Evolutionary conservation across 495 filamentous ascomycete species (phyloP), one percentile per base, ranked within the genome.

Genomic region (Amorphotheca resinae): DNA sequence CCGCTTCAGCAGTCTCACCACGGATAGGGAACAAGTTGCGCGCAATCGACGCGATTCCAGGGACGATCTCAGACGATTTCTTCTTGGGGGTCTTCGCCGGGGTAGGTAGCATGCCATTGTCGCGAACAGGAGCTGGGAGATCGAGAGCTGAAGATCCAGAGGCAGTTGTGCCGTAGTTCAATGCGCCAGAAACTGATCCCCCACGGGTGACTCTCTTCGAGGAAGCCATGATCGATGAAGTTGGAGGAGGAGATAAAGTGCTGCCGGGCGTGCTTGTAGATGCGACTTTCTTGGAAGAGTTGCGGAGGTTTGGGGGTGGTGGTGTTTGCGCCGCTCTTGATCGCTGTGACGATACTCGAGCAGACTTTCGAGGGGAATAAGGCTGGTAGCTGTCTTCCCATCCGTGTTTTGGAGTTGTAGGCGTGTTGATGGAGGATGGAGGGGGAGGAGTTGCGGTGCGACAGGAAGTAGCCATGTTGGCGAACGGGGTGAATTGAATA

Each of bases 41-140:
- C 15, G 86, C 77, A 23, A 87, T 73, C 9, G 73, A 61, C 34
- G 69, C 68, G 37, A 85, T 64, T 20, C 78, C 71, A 25, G 65
- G 64, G 42, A 71, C 64, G 18, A 57, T 50, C 40, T 63, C 58
- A 3, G 73, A 63, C 5, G 75, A 74, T 47, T 79, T 76, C 63
- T 82, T 83, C 41, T 74, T 73, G 0, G 91, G 91, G 1, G 89
- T 95, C 62, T 94, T 98, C 37, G 76, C 76, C 9, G 91, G 91
- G 9, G 91, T 96, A 3, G 87, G 88, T 37, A 95, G 71, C 67
- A 84, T 83, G 14, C 64, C 64, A 8, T 63, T 45, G 25, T 31
- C 16, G 35, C 43, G 46, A 4, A 45, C 34, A 41, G 46, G 57
- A 20, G 48, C 51, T 41, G 42, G 53, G 52, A 61, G 49, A 30